Evolutionary conservation across 345 rosid species (phyloP), one percentile per base, ranked within the genome.

Genomic region (Kandelia obovata): DNA sequence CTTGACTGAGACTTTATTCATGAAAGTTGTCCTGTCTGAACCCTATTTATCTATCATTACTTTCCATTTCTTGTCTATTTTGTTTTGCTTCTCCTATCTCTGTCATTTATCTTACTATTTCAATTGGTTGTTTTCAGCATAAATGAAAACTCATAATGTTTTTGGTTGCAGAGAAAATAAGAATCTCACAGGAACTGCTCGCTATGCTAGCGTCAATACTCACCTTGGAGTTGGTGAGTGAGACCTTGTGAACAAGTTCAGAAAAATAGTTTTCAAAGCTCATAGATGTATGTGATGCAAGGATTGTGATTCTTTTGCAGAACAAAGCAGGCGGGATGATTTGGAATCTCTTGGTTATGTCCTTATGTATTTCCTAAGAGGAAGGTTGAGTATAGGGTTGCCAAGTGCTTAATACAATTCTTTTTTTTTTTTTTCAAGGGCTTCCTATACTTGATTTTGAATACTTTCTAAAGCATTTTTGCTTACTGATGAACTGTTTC

Each of bases 261-360:
- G 25, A 21, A 52, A 16, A 47, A 5, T 64, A 39, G 53, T 13
- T 69, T 56, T 63, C 10, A 26, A 21, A 21, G 27, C 51, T 15
- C 35, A 30, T 32, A 35, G 52, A 52, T 34, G 10, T 34, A 17
- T 62, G 17, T 68, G 43, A 61, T 63, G 53, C 13, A 21, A 73
- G 23, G 71, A 8, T 23, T 56, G 58, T 46, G 47, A 17, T 67
- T 70, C 67, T 61, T 55, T 49, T 69, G 70, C 89, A 95, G 97
- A 95, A 79, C 99, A 95, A 89, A 95, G 99, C 85, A 84, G 99
- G 82, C 84, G 99, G 82, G 99, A 94, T 86, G 98, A 92, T 85
- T 84, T 95, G 82, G 99, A 94, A 80, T 95, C 98, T 51, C 97
- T 95, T 73, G 98, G 98, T 81, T 92, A 92, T 79, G 96, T 95